These are phyloP conservation scores for Lachnellula suecica DNA, from an alignment of 2,329 filamentous ascomycete genomes.

Conservation along the genomic window DNA sequence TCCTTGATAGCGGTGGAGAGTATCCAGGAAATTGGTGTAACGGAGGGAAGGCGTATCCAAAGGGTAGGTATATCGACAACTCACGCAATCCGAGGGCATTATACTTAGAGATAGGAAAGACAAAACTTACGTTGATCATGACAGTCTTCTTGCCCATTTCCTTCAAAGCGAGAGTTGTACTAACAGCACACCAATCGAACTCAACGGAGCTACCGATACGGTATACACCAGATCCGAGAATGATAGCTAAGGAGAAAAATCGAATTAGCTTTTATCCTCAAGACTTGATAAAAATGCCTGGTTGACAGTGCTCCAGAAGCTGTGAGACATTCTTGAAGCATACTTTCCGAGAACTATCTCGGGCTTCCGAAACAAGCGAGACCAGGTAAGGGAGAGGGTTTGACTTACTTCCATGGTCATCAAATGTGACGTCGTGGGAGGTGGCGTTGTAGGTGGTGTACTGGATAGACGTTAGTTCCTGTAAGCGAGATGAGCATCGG, in stretches of 20 bases:
- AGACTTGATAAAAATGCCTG: too few relatives aligned
- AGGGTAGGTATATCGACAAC: too few relatives aligned
- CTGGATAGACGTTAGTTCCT: neutral
- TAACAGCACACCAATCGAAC: slow-evolving; percentile 98
- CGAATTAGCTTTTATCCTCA: too few relatives aligned
- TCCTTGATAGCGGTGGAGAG: too few relatives aligned
- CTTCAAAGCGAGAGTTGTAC: slow-evolving; percentile 78
- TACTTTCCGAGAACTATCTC: neutral
- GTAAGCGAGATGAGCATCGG: neutral
- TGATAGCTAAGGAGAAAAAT: slow-evolving; percentile 57
- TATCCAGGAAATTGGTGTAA: too few relatives aligned
- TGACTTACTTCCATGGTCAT: slow-evolving; percentile 71
- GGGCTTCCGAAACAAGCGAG: neutral
- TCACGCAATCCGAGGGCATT: too few relatives aligned
- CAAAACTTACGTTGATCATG: slow-evolving; percentile 87
- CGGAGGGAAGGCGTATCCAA: too few relatives aligned
- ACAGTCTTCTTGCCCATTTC: slow-evolving; percentile 94
- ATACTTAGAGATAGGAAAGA: too few relatives aligned
- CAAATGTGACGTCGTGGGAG: slow-evolving; percentile 88
- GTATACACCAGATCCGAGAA: slow-evolving; percentile 94
- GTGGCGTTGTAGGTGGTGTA: slow-evolving; percentile 98
- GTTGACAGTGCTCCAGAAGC: too few relatives aligned
- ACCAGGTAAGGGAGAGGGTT: neutral
- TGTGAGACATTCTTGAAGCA: too few relatives aligned
- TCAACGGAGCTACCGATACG: slow-evolving; percentile 96